Conservation (phyloP, 2,329 filamentous ascomycete species). For the Penicillium sp. region DNA sequence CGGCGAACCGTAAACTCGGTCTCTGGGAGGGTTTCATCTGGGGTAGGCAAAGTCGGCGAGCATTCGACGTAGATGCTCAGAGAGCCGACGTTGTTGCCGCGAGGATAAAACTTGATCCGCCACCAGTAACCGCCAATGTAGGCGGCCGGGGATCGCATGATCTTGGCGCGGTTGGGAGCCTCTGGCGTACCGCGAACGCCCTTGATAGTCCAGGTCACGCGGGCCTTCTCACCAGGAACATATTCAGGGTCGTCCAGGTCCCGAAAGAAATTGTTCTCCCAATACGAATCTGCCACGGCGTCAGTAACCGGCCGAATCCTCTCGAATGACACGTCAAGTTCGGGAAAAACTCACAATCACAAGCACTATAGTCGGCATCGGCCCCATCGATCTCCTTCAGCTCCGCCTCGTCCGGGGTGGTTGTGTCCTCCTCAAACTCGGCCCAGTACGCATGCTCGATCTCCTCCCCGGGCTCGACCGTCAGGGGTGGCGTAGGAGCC, state of each 20-base stretch:
- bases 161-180: constrained; percentile 56
- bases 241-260: constrained; percentile 60
- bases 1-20: constrained; percentile 43
- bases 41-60: constrained; percentile 48
- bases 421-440: constrained; percentile 56
- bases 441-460: constrained; percentile 50
- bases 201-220: constrained; percentile 59
- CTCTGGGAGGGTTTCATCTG: constrained; percentile 38
- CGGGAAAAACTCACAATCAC: constrained; percentile 46
- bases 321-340: neutral
- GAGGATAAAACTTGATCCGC: constrained; percentile 65
- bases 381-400: constrained; percentile 55
- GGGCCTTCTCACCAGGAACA: constrained; percentile 52
- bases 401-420: constrained; percentile 57
- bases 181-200: constrained; percentile 61
- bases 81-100: constrained; percentile 58
- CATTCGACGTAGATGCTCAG: constrained; percentile 63
- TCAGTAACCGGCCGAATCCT: constrained; percentile 1
- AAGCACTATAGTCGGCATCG: constrained; percentile 53
- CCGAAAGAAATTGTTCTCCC: constrained; percentile 57
- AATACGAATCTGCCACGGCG: constrained; percentile 49
- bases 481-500: constrained; percentile 20
- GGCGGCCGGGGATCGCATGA: constrained; percentile 59
- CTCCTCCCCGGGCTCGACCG: constrained; percentile 10
- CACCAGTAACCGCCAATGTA: constrained; percentile 61